Evolutionary conservation across 2,329 filamentous ascomycete species (phyloP).

Genomic region (Hymenoscyphus albidus): DNA sequence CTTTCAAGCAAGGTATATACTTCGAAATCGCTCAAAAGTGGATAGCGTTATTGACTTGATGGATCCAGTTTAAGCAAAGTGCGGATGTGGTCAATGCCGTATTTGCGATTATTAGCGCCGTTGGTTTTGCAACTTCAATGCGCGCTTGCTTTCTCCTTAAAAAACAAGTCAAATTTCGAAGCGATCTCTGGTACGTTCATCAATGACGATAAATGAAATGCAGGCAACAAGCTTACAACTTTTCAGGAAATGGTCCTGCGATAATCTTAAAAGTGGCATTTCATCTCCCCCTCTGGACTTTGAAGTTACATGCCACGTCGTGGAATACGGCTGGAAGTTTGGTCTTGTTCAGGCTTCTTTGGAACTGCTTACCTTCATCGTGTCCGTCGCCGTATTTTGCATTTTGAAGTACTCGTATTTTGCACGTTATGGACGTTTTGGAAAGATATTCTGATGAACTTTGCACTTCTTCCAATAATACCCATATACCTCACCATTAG

Average conservation of each 20-base stretch:
- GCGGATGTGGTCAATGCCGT: constrained; percentile 18
- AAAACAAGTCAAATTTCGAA: constrained; percentile 13
- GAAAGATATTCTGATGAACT: constrained; percentile 17
- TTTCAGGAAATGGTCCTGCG: constrained; percentile 24
- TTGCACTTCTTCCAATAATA: neutral
- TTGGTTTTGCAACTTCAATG: constrained; percentile 23
- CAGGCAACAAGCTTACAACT: neutral
- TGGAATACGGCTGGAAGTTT: constrained; percentile 25
- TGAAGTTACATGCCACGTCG: constrained; percentile 18
- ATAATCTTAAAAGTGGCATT: constrained; percentile 19
- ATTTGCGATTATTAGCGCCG: constrained; percentile 20
- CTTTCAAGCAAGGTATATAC: constrained; percentile 19
- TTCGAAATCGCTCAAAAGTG: neutral
- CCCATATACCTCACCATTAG: neutral
- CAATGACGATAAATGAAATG: neutral
- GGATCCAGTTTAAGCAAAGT: constrained; percentile 19
- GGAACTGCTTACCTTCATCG: constrained; percentile 23
- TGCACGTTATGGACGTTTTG: constrained; percentile 16
- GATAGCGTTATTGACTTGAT: neutral
- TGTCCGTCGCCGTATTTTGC: constrained; percentile 20
- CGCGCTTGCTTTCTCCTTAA: constrained; percentile 21
- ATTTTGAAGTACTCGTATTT: constrained; percentile 22
- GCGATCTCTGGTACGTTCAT: constrained; percentile 21
- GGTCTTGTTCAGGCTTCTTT: constrained; percentile 24
- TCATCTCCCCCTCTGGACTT: constrained; percentile 22